Conservation (phyloP, 345 rosid species). For the Corchorus olitorius region DNA sequence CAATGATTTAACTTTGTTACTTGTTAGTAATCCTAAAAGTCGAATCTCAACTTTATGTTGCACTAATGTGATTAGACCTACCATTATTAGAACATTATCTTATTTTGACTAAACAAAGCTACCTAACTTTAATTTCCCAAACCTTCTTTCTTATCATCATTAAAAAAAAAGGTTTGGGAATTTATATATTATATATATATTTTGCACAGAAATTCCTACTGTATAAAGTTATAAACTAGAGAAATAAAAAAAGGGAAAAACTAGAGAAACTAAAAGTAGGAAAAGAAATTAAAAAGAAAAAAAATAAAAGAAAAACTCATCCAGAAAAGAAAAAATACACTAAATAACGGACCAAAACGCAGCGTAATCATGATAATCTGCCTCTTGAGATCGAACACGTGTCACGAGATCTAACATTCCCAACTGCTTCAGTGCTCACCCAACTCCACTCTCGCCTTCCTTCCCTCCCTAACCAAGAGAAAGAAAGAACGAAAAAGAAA, state of each 20-base stretch:
- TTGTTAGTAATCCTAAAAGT: background rate
- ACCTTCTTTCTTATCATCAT: background rate
- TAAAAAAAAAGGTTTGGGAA: no score
- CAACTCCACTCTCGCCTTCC: background rate
- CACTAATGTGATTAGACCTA: background rate
- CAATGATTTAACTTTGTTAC: background rate
- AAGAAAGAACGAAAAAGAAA: background rate
- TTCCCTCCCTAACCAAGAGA: background rate
- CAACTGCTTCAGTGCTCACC: background rate
- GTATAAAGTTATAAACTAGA: no score
- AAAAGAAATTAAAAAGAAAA: no score
- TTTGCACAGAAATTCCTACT: no score
- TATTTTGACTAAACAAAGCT: background rate
- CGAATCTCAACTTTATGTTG: background rate
- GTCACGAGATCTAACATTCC: conserved; percentile 12
- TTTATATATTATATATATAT: no score
- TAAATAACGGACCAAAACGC: no score
- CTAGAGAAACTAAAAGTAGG: no score
- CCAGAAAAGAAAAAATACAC: no score
- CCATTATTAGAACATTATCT: background rate
- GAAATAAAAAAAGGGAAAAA: no score
- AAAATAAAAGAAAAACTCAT: no score
- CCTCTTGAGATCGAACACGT: conserved; percentile 6
- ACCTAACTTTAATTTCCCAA: background rate
- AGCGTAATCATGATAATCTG: no score